Conservation (phyloP, 2,329 filamentous ascomycete genomes). For the Xylariomycetidae sp. region DNA sequence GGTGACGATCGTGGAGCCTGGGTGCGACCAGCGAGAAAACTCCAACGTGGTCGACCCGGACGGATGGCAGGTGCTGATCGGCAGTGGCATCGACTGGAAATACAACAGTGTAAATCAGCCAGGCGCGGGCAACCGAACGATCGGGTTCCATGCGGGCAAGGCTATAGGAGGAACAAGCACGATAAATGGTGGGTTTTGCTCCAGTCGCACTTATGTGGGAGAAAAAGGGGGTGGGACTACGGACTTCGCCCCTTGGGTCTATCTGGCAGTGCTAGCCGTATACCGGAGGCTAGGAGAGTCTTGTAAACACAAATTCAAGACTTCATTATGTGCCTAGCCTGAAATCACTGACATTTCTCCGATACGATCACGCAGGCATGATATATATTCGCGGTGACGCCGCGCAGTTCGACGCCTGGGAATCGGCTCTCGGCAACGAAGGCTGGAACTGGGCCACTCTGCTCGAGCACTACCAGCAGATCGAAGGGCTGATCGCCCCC, state of each 20-base stretch:
- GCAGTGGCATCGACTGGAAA: slow-evolving; percentile 30
- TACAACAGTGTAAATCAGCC: slow-evolving; percentile 29
- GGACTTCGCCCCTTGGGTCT: no score
- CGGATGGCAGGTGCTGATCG: slow-evolving; percentile 20
- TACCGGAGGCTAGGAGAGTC: no score
- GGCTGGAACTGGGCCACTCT: slow-evolving; percentile 43
- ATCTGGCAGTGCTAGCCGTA: no score
- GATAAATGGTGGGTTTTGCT: slow-evolving; percentile 37
- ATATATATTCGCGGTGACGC: slow-evolving; percentile 40
- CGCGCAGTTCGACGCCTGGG: slow-evolving; percentile 39
- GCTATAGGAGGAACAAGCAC: slow-evolving; percentile 36
- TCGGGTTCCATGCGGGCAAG: slow-evolving; percentile 30
- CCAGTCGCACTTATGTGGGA: no score
- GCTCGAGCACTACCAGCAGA: slow-evolving; percentile 41
- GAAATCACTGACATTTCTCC: no score
- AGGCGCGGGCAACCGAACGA: slow-evolving; percentile 25
- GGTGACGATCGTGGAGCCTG: slow-evolving; percentile 34
- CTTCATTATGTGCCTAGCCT: no score
- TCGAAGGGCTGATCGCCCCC: slow-evolving; percentile 32
- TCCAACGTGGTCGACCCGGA: slow-evolving; percentile 26
- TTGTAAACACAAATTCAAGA: no score
- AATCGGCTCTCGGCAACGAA: slow-evolving; percentile 35
- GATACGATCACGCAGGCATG: slow-evolving; percentile 37
- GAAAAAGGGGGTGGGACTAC: no score
- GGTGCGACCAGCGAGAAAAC: slow-evolving; percentile 30